phyloP scores from a whole-genome alignment of 2,329 filamentous ascomycete species.

The Ascochyta fabae region DNA sequence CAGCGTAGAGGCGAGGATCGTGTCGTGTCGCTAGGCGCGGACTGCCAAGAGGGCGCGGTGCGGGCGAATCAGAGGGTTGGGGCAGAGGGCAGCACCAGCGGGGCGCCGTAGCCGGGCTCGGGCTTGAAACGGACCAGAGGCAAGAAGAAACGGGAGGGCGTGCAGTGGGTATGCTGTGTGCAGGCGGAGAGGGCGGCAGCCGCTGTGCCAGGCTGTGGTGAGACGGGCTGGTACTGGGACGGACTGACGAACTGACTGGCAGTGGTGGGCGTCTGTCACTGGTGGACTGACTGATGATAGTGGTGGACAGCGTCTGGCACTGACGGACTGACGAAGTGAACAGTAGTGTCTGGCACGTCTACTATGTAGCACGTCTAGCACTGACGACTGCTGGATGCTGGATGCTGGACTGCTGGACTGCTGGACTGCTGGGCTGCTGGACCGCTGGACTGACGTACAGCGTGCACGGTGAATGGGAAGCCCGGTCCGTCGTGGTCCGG shows the following conservation, averaged over 20 bases:
- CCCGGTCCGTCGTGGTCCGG: constrained; percentile 25
- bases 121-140: constrained; percentile 20
- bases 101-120: constrained; percentile 24
- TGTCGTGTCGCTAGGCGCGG: constrained; percentile 26
- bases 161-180: constrained; percentile 18
- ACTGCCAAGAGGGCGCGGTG: constrained; percentile 32
- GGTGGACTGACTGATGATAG: too few species aligned
- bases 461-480: constrained; percentile 17
- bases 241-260: too few species aligned
- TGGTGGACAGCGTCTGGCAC: too few species aligned
- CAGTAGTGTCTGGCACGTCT: too few species aligned
- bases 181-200: constrained; percentile 21
- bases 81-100: constrained; percentile 22
- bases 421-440: background rate
- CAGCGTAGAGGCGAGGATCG: constrained; percentile 29
- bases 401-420: too few species aligned
- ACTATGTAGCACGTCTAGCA: too few species aligned
- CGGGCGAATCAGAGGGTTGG: constrained; percentile 36
- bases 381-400: too few species aligned
- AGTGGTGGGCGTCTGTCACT: too few species aligned
- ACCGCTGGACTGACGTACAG: constrained; percentile 28
- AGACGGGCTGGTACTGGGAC: constrained; percentile 18
- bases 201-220: constrained; percentile 17
- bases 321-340: too few species aligned
- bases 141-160: constrained; percentile 24